These are phyloP conservation scores for Citrus australasica DNA, from an alignment of 345 rosid species.

Conservation along the genomic window DNA sequence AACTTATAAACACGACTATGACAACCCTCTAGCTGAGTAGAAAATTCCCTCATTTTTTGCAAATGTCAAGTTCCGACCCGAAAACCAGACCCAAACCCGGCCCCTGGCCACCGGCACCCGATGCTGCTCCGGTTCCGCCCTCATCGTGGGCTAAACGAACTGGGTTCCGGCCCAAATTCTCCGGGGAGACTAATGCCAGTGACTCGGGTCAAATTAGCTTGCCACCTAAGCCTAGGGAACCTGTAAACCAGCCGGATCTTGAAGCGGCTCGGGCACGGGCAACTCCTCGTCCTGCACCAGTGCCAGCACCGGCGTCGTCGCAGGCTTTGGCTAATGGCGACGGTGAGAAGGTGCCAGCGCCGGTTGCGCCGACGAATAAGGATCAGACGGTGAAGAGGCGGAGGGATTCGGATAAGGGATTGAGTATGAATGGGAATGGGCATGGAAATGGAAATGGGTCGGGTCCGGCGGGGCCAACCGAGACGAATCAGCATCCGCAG, in stretches of 20 bases:
- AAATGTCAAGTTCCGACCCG: slow-evolving; percentile 72
- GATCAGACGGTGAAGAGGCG: slow-evolving; percentile 71
- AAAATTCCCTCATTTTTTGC: too few species aligned
- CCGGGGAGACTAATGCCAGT: slow-evolving; percentile 83
- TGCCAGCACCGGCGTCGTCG: slow-evolving; percentile 15
- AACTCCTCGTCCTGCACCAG: background rate
- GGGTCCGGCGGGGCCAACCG: slow-evolving; percentile 30
- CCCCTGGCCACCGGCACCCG: slow-evolving; percentile 73
- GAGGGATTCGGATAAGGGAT: slow-evolving; percentile 70
- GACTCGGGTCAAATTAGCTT: slow-evolving; percentile 68
- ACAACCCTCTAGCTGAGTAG: background rate
- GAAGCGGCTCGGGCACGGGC: slow-evolving; percentile 57
- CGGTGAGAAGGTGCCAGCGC: slow-evolving; percentile 29
- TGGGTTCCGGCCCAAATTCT: slow-evolving; percentile 91
- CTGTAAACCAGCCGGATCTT: slow-evolving; percentile 56
- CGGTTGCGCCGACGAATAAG: slow-evolving; percentile 29
- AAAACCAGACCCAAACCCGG: slow-evolving; percentile 70
- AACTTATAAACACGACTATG: background rate
- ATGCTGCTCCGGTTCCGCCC: slow-evolving; percentile 74
- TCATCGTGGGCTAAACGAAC: slow-evolving; percentile 95
- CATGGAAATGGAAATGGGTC: slow-evolving; percentile 18
- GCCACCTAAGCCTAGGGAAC: slow-evolving; percentile 45
- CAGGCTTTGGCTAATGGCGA: slow-evolving; percentile 23
- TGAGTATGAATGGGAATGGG: slow-evolving; percentile 40
- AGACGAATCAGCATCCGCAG: slow-evolving; percentile 15